Conservation (phyloP, 495 filamentous ascomycete genomes). For the Endocarpon pusillum region DNA sequence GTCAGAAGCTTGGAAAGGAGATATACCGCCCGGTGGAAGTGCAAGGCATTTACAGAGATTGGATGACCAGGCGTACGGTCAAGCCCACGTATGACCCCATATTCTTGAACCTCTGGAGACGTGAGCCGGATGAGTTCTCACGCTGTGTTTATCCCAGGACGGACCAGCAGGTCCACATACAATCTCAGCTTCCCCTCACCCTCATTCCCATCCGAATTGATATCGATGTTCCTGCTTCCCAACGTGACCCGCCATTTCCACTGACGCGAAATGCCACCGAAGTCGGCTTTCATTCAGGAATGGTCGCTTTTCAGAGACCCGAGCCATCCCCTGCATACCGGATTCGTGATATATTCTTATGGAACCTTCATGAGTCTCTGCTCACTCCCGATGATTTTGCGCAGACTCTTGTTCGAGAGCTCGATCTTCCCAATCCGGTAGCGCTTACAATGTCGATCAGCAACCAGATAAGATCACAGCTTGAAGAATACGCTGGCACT, state of each 20-base stretch:
- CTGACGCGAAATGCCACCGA: constrained; percentile 43
- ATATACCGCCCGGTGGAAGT: constrained; percentile 61
- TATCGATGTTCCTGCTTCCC: constrained; percentile 69
- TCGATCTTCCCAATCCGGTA: constrained; percentile 67
- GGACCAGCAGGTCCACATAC: constrained; percentile 64
- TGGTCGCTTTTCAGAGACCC: constrained; percentile 58
- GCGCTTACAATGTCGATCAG: constrained; percentile 61
- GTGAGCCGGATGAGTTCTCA: constrained; percentile 7
- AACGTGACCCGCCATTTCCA: constrained; percentile 55
- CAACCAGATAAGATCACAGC: constrained; percentile 80
- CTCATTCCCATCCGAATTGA: constrained; percentile 95
- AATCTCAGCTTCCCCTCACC: constrained; percentile 70
- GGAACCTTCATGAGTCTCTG: constrained; percentile 91
- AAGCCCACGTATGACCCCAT: constrained; percentile 25
- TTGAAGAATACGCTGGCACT: constrained; percentile 92
- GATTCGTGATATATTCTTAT: constrained; percentile 84
- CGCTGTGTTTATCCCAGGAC: constrained; percentile 28
- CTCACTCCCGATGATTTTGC: constrained; percentile 94
- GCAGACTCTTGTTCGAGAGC: constrained; percentile 72
- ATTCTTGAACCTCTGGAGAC: constrained; percentile 1
- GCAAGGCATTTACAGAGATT: constrained; percentile 83
- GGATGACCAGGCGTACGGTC: constrained; percentile 68
- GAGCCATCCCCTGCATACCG: constrained; percentile 68
- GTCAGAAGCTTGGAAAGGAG: constrained; percentile 74
- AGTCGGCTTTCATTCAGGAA: constrained; percentile 40